A percentile compares a stretch with the other conserved stretches of the same genome.
These are phyloP conservation scores for Rhodotorula sp. DNA, from an alignment of 1,284 basidiomycete genomes.

Conservation along the genomic window DNA sequence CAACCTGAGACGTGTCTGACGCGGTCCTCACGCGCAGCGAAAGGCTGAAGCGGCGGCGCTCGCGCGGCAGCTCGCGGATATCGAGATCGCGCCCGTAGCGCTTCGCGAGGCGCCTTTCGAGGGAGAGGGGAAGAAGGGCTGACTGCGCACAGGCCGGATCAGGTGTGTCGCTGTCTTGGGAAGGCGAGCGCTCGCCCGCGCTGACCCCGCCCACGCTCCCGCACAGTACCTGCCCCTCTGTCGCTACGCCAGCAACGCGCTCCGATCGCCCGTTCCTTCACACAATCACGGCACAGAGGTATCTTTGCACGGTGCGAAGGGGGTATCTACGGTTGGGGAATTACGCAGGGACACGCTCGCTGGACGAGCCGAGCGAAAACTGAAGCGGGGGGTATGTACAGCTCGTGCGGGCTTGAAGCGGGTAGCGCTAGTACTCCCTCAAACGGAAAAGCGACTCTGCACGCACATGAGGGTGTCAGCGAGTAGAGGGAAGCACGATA, in stretches of 20 bases:
- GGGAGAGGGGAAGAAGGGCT: background rate
- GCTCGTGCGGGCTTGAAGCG: too few species aligned
- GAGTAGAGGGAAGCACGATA: too few species aligned
- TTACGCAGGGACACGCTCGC: background rate
- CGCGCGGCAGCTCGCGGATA: background rate
- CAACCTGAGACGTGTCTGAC: too few species aligned
- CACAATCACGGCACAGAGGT: background rate
- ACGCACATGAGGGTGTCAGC: too few species aligned
- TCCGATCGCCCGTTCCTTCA: too few species aligned
- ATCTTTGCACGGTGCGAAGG: background rate
- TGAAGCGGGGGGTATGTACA: too few species aligned
- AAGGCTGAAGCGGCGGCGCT: slow-evolving; percentile 4
- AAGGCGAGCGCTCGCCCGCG: too few species aligned
- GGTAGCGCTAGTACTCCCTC: slow-evolving; percentile 3
- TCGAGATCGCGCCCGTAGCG: slow-evolving; percentile 8
- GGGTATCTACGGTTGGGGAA: background rate
- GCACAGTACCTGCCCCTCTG: too few species aligned
- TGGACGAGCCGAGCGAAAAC: background rate
- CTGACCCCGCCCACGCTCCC: too few species aligned
- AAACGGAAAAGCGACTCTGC: background rate
- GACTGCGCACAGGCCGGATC: too few species aligned
- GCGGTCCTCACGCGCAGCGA: background rate
- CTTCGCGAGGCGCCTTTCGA: background rate
- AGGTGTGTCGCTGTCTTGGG: too few species aligned
- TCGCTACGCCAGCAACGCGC: too few species aligned